Evolutionary conservation across 2,329 filamentous ascomycete species (phyloP).

Genomic region (Penicillium crustosum): DNA sequence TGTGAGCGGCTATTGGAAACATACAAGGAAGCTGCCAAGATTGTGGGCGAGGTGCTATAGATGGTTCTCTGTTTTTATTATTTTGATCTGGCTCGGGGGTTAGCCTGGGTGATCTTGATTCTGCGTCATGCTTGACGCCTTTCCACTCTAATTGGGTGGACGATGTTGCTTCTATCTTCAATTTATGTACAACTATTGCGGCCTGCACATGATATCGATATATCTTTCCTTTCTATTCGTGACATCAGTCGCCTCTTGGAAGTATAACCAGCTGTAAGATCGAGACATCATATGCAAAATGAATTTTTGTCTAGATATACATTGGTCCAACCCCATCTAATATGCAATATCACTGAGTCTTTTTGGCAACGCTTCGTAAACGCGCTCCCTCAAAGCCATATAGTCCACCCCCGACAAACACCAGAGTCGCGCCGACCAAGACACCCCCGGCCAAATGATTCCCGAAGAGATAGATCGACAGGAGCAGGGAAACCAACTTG

Average conservation of each 20-base stretch:
- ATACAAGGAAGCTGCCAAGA: conserved; percentile 96
- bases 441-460: conserved; percentile 77
- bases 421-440: conserved; percentile 74
- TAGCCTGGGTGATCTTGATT: conserved; percentile 1
- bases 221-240: conserved; percentile 5
- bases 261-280: background rate
- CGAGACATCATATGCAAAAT: background rate
- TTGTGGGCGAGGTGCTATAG: conserved; percentile 92
- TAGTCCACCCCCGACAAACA: conserved; percentile 86
- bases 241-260: background rate
- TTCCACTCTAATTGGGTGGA: conserved; percentile 9
- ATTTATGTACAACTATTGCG: conserved; percentile 27
- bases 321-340: background rate
- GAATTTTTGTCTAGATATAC: background rate
- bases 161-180: conserved; percentile 13
- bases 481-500: conserved; percentile 84
- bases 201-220: conserved; percentile 20
- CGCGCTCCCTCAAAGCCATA: conserved; percentile 72
- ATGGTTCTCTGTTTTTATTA: conserved; percentile 9
- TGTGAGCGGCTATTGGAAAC: conserved; percentile 94
- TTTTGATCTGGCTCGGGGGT: conserved; percentile 1
- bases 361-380: conserved; percentile 30
- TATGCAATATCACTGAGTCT: conserved; percentile 14
- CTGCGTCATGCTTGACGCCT: conserved; percentile 3
- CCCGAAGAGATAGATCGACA: conserved; percentile 94